phyloP scores from a whole-genome alignment of 73 alveolate species.

The Urostyla sp. region DNA sequence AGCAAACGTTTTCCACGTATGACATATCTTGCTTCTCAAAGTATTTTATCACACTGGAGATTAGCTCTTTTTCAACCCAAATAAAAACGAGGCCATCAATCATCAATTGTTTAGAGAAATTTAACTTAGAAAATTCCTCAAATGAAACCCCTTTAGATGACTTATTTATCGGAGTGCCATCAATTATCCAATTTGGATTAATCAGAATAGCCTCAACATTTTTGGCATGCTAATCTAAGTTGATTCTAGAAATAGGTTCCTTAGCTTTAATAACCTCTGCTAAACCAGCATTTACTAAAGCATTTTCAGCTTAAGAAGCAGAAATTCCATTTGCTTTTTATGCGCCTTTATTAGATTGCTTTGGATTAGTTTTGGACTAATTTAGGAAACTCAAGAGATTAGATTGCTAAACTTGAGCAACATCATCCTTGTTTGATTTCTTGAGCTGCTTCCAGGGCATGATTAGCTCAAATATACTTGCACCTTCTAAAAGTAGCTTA shows the following conservation, averaged over 20 bases:
- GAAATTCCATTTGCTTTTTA: not conserved
- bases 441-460: constrained; percentile 26
- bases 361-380: not conserved
- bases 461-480: constrained; percentile 22
- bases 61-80: constrained; percentile 72
- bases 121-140: constrained; percentile 41
- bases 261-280: constrained; percentile 2
- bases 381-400: not conserved
- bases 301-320: not conserved
- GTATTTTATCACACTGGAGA: constrained; percentile 59
- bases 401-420: not conserved
- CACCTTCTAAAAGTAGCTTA: not conserved
- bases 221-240: constrained; percentile 27
- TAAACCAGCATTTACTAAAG: too few relatives aligned
- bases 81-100: constrained; percentile 73
- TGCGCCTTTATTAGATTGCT: not conserved
- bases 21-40: constrained; percentile 65
- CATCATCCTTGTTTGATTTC: not conserved
- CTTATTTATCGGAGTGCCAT: not conserved
- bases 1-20: constrained; percentile 73
- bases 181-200: constrained; percentile 20
- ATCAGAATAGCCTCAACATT: constrained; percentile 51
- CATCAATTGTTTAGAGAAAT: constrained; percentile 51
- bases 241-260: constrained; percentile 7
- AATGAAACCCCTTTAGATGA: constrained; percentile 38